Conservation (phyloP, 177 flowering plant species). For the Vitis hybrid region DNA sequence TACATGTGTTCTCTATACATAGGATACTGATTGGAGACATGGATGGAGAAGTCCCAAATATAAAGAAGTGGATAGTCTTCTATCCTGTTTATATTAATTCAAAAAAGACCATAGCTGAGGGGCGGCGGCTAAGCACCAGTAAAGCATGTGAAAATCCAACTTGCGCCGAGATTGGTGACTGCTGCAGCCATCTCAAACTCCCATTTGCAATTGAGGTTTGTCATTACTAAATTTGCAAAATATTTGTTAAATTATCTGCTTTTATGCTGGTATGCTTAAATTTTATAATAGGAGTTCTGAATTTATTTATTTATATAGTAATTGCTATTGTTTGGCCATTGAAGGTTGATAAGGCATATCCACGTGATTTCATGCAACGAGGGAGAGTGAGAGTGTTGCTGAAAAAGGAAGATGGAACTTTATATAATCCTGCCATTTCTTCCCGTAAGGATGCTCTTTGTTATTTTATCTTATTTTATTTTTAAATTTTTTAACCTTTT, state of each 20-base stretch:
- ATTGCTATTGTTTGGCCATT: not conserved
- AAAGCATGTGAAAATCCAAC: conserved; percentile 94
- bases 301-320: not conserved
- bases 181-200: conserved; percentile 67
- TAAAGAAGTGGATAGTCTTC: conserved; percentile 77
- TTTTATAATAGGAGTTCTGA: not conserved
- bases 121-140: conserved; percentile 57
- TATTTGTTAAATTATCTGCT: not conserved
- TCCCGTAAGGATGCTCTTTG: conserved; percentile 54
- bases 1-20: not conserved
- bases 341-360: conserved; percentile 89
- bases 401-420: conserved; percentile 77
- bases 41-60: conserved; percentile 46
- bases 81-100: conserved; percentile 91
- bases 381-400: conserved; percentile 89
- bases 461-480: not conserved
- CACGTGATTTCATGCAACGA: conserved; percentile 90
- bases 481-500: not conserved
- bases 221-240: not conserved
- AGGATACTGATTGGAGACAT: conserved; percentile 20
- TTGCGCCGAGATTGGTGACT: conserved; percentile 72
- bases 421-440: conserved; percentile 64
- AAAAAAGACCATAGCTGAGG: conserved; percentile 90
- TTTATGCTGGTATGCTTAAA: not conserved
- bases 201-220: conserved; percentile 73